Base-by-base conservation (phyloP, 1,284 basidiomycete genomes). In the Earliella scabrosa region DNA sequence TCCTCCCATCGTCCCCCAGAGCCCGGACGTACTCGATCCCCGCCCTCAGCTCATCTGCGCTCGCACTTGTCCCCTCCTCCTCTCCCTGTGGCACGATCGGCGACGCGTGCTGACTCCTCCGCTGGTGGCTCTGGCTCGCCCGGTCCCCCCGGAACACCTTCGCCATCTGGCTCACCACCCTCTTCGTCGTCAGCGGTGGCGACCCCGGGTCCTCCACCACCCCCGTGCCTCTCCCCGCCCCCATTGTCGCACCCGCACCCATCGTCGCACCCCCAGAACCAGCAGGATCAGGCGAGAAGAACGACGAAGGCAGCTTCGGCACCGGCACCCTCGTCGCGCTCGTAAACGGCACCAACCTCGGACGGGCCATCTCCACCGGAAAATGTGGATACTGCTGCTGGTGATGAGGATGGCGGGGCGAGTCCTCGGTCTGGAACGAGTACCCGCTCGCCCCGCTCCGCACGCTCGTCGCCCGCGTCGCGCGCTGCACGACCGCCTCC, bases 291-390 rank as follows among this genome's bases (percentile, higher is more conserved):
- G 61, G 67, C 56, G 63, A 69, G 63, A 69, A 69, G 44, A 72
- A 70, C 51, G 61, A 59, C 29, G 62, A 51, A 47, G 76, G 56
- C 59, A 73, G 57, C 50, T 73, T 77, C 35, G 87, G 84, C 3
- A 82, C 75, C 31, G 87, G 87, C 21, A 89, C 87, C n/a, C 85
- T 82, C 27, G 80, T 78, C 23, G 86, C 82, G 61, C 82, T 83
- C 5, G 84, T 89, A 67, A 92, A 90, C 36, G 85, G 86, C 27
- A 91, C 88, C n/a, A 92, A 70, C 26, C 87, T 80, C 36, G 88
- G 85, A 16, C 81, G 78, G 31, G 63, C 60, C 24, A 50, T 58
- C 27, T 72, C 72, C 1, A 31, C 13, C 29, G 29, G 29, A 6
- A 13, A 31, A 7, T 31, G 7, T 13, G 29, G 13, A 31, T 31